Evolutionary conservation across 2,329 filamentous ascomycete genomes (phyloP).

Genomic region (Alternaria rosae): DNA sequence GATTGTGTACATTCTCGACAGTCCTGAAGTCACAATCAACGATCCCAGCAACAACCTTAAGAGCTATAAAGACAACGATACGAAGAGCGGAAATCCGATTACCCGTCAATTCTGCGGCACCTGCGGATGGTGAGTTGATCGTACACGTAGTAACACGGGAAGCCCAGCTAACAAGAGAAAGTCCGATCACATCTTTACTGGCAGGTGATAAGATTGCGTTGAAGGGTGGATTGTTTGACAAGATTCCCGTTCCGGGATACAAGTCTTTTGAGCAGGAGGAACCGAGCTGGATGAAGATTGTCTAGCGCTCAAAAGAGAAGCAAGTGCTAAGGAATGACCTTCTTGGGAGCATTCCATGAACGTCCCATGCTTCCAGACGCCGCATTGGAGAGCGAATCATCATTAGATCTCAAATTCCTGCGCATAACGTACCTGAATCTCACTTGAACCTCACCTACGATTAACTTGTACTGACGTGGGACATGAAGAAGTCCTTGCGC

Average conservation of each 20-base stretch:
- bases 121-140: slow-evolving; percentile 36
- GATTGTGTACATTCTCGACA: slow-evolving; percentile 33
- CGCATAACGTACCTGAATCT: not conserved
- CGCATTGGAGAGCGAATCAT: too few relatives aligned
- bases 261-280: slow-evolving; percentile 30
- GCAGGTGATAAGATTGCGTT: slow-evolving; percentile 28
- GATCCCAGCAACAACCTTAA: slow-evolving; percentile 32
- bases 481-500: not conserved
- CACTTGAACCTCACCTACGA: not conserved
- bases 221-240: slow-evolving; percentile 39
- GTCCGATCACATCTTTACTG: slow-evolving; percentile 31
- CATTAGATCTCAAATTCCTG: too few relatives aligned
- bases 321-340: too few relatives aligned
- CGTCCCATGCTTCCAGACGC: too few relatives aligned
- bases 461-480: not conserved
- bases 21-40: slow-evolving; percentile 26
- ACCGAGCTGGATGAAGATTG: slow-evolving; percentile 32
- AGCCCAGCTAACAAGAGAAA: slow-evolving; percentile 14
- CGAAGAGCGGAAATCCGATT: slow-evolving; percentile 37
- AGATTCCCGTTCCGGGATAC: slow-evolving; percentile 19
- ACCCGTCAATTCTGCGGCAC: slow-evolving; percentile 38
- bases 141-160: not conserved
- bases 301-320: not conserved
- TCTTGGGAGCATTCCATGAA: too few relatives aligned
- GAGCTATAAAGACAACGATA: slow-evolving; percentile 37